Conservation (phyloP, 768 basidiomycete species). For the Mycena crocata region DNA sequence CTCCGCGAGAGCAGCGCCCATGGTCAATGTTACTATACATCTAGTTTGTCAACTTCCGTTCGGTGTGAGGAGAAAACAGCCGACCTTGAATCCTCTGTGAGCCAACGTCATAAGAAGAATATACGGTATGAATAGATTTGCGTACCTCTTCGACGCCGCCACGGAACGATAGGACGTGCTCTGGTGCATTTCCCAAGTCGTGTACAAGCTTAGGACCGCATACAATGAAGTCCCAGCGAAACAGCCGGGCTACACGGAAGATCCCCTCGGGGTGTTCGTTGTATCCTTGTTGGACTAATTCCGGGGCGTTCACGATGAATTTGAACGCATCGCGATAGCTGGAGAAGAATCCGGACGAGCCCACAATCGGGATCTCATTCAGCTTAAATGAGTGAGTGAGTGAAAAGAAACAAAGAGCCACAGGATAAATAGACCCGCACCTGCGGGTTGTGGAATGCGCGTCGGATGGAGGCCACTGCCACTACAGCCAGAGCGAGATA, state of each 20-base stretch:
- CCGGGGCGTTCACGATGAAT: constrained; percentile 5
- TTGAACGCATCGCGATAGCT: constrained; percentile 23
- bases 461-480: background rate
- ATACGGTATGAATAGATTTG: background rate
- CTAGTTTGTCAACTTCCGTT: background rate
- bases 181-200: constrained; percentile 53
- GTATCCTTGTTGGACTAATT: constrained; percentile 19
- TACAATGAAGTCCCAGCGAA: constrained; percentile 54
- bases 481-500: constrained; percentile 2
- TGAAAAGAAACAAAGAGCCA: too few relatives aligned
- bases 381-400: background rate
- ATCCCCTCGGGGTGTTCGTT: constrained; percentile 19
- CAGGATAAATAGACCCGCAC: background rate
- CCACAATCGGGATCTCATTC: constrained; percentile 16
- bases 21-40: constrained; percentile 4
- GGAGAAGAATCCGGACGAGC: constrained; percentile 16
- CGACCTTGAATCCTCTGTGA: constrained; percentile 8
- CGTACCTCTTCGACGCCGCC: constrained; percentile 48
- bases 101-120: background rate
- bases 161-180: constrained; percentile 51
- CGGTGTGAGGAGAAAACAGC: background rate
- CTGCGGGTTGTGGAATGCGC: constrained; percentile 2
- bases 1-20: constrained; percentile 3
- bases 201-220: constrained; percentile 46
- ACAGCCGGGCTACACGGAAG: constrained; percentile 18